Evolutionary conservation across 371 early-diverging fungal genomes (phyloP).

Genomic region (Cokeromyces recurvatus): DNA sequence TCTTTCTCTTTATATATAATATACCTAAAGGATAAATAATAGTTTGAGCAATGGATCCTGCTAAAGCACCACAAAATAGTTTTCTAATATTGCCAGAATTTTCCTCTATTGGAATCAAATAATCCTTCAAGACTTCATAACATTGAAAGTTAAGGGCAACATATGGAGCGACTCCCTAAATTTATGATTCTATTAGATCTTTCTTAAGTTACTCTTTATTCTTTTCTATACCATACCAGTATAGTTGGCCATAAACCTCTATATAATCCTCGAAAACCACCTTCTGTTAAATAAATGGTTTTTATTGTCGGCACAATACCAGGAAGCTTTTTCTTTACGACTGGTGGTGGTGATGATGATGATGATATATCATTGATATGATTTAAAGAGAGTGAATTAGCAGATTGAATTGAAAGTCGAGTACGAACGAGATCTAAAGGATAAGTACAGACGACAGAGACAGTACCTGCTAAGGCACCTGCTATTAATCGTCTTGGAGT

Average conservation of each 20-base stretch:
- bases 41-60: constrained; percentile 87
- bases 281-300: constrained; percentile 70
- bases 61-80: constrained; percentile 83
- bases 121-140: constrained; percentile 72
- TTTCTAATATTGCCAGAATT: constrained; percentile 60
- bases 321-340: constrained; percentile 44
- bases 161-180: constrained; percentile 80
- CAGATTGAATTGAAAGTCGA: constrained; percentile 74
- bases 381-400: constrained; percentile 16
- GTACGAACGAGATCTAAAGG: constrained; percentile 89
- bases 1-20: too few species aligned
- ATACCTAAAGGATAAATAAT: constrained; percentile 85
- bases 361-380: not conserved
- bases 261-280: constrained; percentile 79
- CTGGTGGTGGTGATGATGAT: constrained; percentile 2
- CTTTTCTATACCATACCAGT: constrained; percentile 53
- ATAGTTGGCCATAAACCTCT: constrained; percentile 81
- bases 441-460: constrained; percentile 81
- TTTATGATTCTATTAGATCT: not conserved
- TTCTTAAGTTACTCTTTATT: too few species aligned
- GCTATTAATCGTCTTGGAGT: constrained; percentile 70
- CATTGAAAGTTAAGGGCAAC: constrained; percentile 85
- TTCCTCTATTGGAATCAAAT: constrained; percentile 64
- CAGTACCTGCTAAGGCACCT: constrained; percentile 82
- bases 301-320: constrained; percentile 67